Percentiles rank a stretch among this genome's conserved stretches.
phyloP scores from a whole-genome alignment of 1,139 yeast species.

The Pichiaceae sp. region DNA sequence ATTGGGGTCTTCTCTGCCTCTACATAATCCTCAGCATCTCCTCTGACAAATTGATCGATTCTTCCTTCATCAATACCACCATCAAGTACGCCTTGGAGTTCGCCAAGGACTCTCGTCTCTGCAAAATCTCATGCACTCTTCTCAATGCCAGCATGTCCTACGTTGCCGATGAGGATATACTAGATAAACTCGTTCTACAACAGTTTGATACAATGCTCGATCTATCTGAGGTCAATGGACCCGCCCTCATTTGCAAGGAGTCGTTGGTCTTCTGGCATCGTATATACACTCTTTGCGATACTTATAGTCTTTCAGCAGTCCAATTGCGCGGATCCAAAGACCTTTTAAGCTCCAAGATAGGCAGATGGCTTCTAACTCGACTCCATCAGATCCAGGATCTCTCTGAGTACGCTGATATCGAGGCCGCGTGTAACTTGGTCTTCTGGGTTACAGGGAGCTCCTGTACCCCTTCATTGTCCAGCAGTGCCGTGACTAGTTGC shows the following conservation, averaged over 20 bases:
- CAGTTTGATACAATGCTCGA: slow-evolving; percentile 44
- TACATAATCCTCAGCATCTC: neutral
- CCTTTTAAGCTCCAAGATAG: slow-evolving; percentile 22
- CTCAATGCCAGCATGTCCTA: slow-evolving; percentile 5
- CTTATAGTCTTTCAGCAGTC: slow-evolving; percentile 22
- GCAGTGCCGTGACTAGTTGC: no score
- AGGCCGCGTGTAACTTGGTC: slow-evolving; percentile 27
- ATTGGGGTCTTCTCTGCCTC: neutral
- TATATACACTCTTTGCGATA: slow-evolving; percentile 29
- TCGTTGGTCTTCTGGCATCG: slow-evolving; percentile 49
- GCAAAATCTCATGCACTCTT: slow-evolving; percentile 26
- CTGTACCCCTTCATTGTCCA: no score
- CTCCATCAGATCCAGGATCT: slow-evolving; percentile 25
- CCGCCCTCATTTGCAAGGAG: slow-evolving; percentile 34
- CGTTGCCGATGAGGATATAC: neutral
- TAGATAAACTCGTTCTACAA: slow-evolving; percentile 26
- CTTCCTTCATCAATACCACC: slow-evolving; percentile 16
- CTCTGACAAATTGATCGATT: neutral
- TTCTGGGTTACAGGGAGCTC: slow-evolving; percentile 29
- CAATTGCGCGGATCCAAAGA: slow-evolving; percentile 10
- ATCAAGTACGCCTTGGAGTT: slow-evolving; percentile 39
- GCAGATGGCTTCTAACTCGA: slow-evolving; percentile 42
- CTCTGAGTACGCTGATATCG: slow-evolving; percentile 12
- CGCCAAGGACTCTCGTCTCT: slow-evolving; percentile 28
- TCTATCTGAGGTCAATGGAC: slow-evolving; percentile 53